phyloP scores from a whole-genome alignment of 441 rosid species.

The Lepidium campestre region DNA sequence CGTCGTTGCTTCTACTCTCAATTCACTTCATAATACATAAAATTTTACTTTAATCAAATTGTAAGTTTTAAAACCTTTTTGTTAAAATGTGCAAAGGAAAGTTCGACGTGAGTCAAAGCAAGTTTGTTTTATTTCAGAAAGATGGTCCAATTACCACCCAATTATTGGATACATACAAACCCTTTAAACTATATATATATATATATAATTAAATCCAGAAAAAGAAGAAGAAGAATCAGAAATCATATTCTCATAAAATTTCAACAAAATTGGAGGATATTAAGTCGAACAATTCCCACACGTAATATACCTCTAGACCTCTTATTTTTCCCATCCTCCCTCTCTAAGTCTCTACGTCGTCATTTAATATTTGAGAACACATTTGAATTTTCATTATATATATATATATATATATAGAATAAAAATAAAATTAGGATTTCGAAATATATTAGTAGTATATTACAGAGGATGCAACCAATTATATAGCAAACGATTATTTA shows the following conservation, averaged over 20 bases:
- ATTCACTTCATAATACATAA: background rate
- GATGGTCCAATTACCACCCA: conserved; percentile 14
- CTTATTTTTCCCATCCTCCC: background rate
- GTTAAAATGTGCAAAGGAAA: background rate
- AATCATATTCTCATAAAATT: conserved; percentile 2
- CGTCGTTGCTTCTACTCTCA: conserved; percentile 19
- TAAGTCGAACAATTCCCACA: conserved; percentile 21
- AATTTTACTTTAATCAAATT: background rate
- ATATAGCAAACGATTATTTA: background rate
- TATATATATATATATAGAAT: too few relatives aligned
- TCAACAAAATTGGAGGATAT: conserved; percentile 13
- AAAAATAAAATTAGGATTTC: too few relatives aligned
- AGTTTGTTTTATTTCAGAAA: conserved; percentile 10
- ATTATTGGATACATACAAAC: conserved; percentile 15
- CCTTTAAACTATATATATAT: too few relatives aligned
- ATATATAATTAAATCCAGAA: too few relatives aligned
- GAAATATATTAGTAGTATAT: background rate
- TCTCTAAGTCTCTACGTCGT: background rate
- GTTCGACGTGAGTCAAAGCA: background rate
- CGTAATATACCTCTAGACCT: conserved; percentile 17
- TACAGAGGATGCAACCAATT: conserved; percentile 4
- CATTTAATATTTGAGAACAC: background rate
- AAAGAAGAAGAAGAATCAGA: background rate
- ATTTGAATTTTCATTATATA: too few relatives aligned
- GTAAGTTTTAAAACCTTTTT: background rate